Conservation (phyloP, 2,329 filamentous ascomycete species). For the Saccharata proteae region DNA sequence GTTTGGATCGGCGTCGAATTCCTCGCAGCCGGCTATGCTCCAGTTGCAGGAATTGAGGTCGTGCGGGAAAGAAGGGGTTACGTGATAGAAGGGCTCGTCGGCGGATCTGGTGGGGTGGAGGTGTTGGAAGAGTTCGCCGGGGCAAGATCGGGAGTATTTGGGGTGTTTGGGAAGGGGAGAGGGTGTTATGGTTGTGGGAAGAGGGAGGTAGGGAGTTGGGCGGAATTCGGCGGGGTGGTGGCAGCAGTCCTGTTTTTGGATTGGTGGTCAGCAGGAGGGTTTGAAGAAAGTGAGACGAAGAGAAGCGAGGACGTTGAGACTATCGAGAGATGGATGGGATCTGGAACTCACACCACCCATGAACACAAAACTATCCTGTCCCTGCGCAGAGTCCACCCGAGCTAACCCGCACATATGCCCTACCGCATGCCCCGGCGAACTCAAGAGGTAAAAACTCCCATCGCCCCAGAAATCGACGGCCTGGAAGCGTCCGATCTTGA, state of each 20-base stretch:
- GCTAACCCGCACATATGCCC: constrained; percentile 41
- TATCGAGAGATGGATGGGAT: not conserved
- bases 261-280: not conserved
- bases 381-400: constrained; percentile 19
- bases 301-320: too few species aligned
- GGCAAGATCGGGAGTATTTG: not conserved
- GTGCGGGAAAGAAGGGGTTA: constrained; percentile 1
- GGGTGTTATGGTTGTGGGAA: not conserved
- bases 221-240: constrained; percentile 4
- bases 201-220: constrained; percentile 3
- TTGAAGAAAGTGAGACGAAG: not conserved
- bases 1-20: constrained; percentile 2
- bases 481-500: constrained; percentile 32
- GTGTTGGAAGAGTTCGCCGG: constrained; percentile 1
- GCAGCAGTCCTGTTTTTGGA: not conserved
- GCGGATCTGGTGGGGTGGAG: not conserved
- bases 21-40: not conserved
- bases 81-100: constrained; percentile 1
- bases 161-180: constrained; percentile 1
- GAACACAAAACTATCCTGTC: constrained; percentile 15
- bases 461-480: constrained; percentile 45
- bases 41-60: not conserved
- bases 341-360: constrained; percentile 14
- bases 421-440: constrained; percentile 40
- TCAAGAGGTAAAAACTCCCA: constrained; percentile 43